Conservation (phyloP, 73 alveolate genomes). For the Paraurostyla sp. region DNA sequence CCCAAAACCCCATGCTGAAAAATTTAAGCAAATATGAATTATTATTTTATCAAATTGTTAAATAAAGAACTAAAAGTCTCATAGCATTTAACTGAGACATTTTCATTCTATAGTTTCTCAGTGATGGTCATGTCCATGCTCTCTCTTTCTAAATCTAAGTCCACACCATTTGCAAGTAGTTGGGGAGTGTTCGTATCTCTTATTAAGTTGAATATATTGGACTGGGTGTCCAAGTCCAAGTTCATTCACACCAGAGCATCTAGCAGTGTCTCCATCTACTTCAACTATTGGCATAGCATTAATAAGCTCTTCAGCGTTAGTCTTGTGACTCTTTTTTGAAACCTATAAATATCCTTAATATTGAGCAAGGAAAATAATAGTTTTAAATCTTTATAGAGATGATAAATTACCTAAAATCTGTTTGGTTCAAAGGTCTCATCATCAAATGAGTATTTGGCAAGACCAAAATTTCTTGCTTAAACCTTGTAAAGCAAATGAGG, state of each 20-base stretch:
- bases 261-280: conserved; percentile 58
- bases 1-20: too few species aligned
- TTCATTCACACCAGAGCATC: conserved; percentile 59
- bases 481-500: neutral
- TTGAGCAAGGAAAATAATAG: too few species aligned
- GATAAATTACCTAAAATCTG: conserved; percentile 20
- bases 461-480: conserved; percentile 3
- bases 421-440: conserved; percentile 41
- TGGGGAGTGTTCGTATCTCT: conserved; percentile 39
- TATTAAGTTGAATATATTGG: conserved; percentile 48
- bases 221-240: conserved; percentile 68
- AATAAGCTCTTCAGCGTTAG: conserved; percentile 60
- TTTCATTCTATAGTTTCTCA: too few species aligned
- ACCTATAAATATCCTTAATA: too few species aligned
- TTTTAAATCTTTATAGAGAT: neutral
- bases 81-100: too few species aligned
- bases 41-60: too few species aligned
- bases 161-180: conserved; percentile 69
- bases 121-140: neutral
- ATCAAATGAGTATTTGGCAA: conserved; percentile 36
- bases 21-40: too few species aligned
- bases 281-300: conserved; percentile 50
- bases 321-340: neutral
- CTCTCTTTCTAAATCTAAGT: conserved; percentile 20
- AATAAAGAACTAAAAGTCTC: too few species aligned